These are phyloP conservation scores for Hemileccinum rubropunctum DNA, from an alignment of 768 basidiomycete species.

Conservation along the genomic window DNA sequence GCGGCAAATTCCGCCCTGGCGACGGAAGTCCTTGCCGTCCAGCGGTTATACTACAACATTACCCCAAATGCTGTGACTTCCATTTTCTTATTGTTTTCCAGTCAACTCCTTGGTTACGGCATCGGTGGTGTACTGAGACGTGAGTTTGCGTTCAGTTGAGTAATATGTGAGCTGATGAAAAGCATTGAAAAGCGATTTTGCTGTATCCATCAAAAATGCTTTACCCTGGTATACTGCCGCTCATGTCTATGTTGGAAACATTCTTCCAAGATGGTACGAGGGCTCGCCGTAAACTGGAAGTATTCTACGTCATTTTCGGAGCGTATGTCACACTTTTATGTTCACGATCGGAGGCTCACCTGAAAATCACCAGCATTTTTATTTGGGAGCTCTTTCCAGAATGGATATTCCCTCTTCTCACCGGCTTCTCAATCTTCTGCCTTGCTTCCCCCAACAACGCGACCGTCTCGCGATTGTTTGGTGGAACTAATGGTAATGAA, in stretches of 20 bases:
- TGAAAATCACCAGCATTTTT: constrained; percentile 32
- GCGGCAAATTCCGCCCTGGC: constrained; percentile 52
- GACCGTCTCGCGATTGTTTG: constrained; percentile 54
- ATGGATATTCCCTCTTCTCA: constrained; percentile 55
- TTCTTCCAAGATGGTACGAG: constrained; percentile 42
- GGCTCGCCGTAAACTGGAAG: constrained; percentile 40
- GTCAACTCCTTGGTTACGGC: constrained; percentile 46
- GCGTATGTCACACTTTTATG: constrained; percentile 33
- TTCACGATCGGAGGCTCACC: neutral
- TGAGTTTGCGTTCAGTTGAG: constrained; percentile 20
- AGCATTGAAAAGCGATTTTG: neutral
- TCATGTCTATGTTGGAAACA: constrained; percentile 26
- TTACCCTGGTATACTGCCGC: constrained; percentile 33
- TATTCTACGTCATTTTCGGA: constrained; percentile 23
- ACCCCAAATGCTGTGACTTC: constrained; percentile 44
- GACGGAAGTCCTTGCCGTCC: constrained; percentile 53
- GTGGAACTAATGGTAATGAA: constrained; percentile 61
- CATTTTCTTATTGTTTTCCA: constrained; percentile 41
- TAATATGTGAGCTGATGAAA: constrained; percentile 1
- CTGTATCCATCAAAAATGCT: constrained; percentile 48
- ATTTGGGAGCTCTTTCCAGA: constrained; percentile 27
- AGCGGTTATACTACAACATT: constrained; percentile 52
- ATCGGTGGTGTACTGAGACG: constrained; percentile 53
- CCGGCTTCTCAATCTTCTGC: constrained; percentile 61
- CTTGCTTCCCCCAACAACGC: constrained; percentile 49